Conservation (phyloP, 768 basidiomycete genomes). For the Collybia sp. region DNA sequence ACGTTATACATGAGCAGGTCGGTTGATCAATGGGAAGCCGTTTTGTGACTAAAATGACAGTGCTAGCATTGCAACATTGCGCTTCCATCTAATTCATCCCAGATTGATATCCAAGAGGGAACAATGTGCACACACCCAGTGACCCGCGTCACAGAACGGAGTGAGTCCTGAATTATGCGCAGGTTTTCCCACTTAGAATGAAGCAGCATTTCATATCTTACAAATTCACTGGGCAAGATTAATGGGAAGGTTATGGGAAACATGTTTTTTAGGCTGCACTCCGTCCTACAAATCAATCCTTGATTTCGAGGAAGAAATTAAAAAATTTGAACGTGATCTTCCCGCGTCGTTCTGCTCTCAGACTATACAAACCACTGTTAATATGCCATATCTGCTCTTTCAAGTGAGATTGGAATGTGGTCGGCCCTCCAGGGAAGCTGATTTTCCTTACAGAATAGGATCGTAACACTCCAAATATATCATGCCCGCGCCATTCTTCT, state of each 20-base stretch:
- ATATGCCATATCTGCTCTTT: slow-evolving; percentile 5
- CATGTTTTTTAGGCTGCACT: slow-evolving; percentile 2
- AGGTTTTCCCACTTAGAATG: too few relatives aligned
- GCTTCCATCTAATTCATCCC: slow-evolving; percentile 4
- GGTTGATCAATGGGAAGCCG: background rate
- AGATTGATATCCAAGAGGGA: slow-evolving; percentile 1
- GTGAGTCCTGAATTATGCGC: slow-evolving; percentile 2
- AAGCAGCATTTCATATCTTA: slow-evolving; percentile 6
- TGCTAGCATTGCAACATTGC: slow-evolving; percentile 8
- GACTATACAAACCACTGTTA: background rate
- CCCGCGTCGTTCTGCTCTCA: slow-evolving; percentile 5
- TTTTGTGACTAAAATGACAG: background rate
- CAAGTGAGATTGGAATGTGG: background rate
- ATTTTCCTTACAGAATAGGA: slow-evolving; percentile 2
- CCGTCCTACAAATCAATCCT: slow-evolving; percentile 4
- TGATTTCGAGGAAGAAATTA: slow-evolving; percentile 4
- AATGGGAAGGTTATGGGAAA: slow-evolving; percentile 8
- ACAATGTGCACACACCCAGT: background rate
- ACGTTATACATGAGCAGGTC: slow-evolving; percentile 9
- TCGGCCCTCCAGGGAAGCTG: background rate
- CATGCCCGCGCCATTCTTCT: slow-evolving; percentile 5
- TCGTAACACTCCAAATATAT: slow-evolving; percentile 6
- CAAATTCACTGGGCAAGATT: slow-evolving; percentile 10
- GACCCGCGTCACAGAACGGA: slow-evolving; percentile 4
- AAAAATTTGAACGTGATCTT: slow-evolving; percentile 5